Base-by-base conservation (phyloP, 139 green algal genomes). In the Protoeuglena noctilucae region DNA sequence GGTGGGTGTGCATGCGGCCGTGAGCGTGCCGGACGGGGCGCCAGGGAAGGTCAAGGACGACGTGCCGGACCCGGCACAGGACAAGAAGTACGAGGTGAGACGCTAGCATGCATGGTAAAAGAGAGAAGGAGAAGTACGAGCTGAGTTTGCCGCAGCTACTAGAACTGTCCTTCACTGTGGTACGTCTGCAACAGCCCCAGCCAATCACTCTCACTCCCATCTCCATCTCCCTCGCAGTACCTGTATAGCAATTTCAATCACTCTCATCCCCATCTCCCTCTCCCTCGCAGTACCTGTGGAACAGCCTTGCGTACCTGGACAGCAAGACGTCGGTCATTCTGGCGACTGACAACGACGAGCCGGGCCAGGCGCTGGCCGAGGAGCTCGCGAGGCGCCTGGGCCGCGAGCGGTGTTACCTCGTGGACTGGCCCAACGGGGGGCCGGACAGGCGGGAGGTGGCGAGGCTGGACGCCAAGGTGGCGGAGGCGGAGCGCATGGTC, bases 301-400 rank as follows among this genome's bases (percentile, higher is more conserved):
- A 78, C 56, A 87, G 70, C 61, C 52, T 54, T 28, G 52, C 63
- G 34, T 3, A 73, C 34, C 53, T 77, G 12, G 69, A 77, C 46
- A 24, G 57, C 30, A 53, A 61, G 3, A 47, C 19, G 26, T 41
- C 52, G 16, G 62, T 94, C 27, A 31, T 88, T 5, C 54, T 92
- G 12, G 84, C 86, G 1, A 78, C 72, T 4, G 87, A 96, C 69
- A 79, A 68, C 54, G 87, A 96, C 65, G 73, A 54, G 19, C 75
- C 86, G 29, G 87, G 87, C 4, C 52, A 78, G 22, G 77, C 73
- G 25, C 71, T 96, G 7, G 73, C 79, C 1, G 85, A 87, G 51
- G 87, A 95, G 74, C 79, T 96, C 28, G 66, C 76, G 0, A 60
- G 87, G 30, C 67, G 87, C 29, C 67, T 96, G 46, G 86, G 84